Percentiles rank a stretch among this genome's conserved stretches.
These are phyloP conservation scores for Paspalum notatum DNA, from an alignment of 176 grass and related monocot species.

Conservation along the genomic window DNA sequence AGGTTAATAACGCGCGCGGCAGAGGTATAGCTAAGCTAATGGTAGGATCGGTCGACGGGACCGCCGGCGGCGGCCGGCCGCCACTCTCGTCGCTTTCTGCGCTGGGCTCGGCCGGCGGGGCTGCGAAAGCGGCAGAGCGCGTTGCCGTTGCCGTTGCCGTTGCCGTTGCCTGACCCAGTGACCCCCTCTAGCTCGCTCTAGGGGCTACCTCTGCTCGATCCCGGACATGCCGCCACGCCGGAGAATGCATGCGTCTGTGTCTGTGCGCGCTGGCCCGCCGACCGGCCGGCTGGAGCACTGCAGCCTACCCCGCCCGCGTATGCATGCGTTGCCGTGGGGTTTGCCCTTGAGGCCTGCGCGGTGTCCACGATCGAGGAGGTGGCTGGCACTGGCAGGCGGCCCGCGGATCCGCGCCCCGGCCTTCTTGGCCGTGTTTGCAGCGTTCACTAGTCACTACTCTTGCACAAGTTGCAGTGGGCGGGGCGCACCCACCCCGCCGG, in stretches of 20 bases:
- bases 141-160: too few relatives aligned
- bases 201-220: not conserved
- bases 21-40: too few relatives aligned
- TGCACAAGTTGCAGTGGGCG: not conserved
- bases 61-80: not conserved
- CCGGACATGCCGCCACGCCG: not conserved
- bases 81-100: slow-evolving; percentile 26
- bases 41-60: not conserved
- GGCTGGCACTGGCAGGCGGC: too few relatives aligned
- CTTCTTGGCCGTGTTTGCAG: not conserved
- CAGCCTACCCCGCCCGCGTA: too few relatives aligned
- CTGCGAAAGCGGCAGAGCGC: not conserved
- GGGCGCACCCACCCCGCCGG: too few relatives aligned
- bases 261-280: not conserved
- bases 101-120: not conserved
- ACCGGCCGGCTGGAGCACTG: not conserved
- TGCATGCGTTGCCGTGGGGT: not conserved
- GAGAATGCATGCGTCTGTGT: not conserved
- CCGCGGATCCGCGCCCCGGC: not conserved
- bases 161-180: too few relatives aligned
- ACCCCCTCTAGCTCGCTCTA: too few relatives aligned
- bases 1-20: slow-evolving; percentile 1
- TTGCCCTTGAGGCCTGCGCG: not conserved
- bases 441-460: not conserved
- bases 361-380: not conserved